These are phyloP conservation scores for Saccharomycopsis guyanensis DNA, from an alignment of 805 yeast species.

Conservation along the genomic window DNA sequence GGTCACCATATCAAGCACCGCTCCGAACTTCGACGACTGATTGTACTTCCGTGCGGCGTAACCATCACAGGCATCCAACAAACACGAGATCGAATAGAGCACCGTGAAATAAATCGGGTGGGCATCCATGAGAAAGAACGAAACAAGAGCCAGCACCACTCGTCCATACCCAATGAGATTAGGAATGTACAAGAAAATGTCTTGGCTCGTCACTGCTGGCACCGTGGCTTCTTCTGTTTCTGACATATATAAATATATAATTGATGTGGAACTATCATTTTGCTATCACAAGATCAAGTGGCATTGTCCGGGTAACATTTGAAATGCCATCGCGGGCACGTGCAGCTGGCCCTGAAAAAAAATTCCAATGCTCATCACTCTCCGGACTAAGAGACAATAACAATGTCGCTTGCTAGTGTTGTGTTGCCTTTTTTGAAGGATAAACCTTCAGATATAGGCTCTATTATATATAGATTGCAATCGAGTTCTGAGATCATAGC, in stretches of 20 bases:
- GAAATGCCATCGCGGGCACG: too few relatives aligned
- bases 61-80: conserved; percentile 95
- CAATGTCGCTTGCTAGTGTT: conserved; percentile 15
- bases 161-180: conserved; percentile 87
- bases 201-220: conserved; percentile 35
- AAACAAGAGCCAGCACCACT: conserved; percentile 71
- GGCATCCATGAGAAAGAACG: conserved; percentile 72
- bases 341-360: too few relatives aligned
- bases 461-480: conserved; percentile 5
- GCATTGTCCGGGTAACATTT: too few relatives aligned
- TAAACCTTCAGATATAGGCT: conserved; percentile 7
- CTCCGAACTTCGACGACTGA: conserved; percentile 91
- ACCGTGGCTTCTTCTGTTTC: too few relatives aligned
- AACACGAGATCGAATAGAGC: conserved; percentile 79
- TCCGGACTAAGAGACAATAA: too few relatives aligned
- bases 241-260: too few relatives aligned
- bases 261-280: too few relatives aligned
- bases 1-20: conserved; percentile 97
- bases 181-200: conserved; percentile 76
- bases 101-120: conserved; percentile 76
- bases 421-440: conserved; percentile 15
- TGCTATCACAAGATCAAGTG: too few relatives aligned
- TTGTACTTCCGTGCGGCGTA: conserved; percentile 83
- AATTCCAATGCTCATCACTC: too few relatives aligned
- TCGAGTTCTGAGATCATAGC: conserved; percentile 1